Conservation (phyloP, 2,329 filamentous ascomycete genomes). For the Raffaelea albimanens region DNA sequence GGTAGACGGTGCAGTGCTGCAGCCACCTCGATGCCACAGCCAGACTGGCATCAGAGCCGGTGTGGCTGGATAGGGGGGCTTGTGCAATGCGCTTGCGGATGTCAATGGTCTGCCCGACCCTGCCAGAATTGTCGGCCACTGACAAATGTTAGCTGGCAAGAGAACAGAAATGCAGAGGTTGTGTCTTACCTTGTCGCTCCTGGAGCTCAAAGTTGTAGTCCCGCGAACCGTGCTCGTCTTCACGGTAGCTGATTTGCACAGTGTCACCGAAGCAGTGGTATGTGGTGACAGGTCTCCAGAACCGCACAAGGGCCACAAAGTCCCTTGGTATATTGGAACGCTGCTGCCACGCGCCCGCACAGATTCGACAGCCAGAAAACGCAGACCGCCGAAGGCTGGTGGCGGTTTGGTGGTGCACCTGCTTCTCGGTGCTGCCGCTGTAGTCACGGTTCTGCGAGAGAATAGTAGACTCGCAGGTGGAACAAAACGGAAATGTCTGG, state of each 20-base stretch:
- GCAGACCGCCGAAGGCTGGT: not conserved
- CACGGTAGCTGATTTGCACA: not conserved
- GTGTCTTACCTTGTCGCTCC: not conserved
- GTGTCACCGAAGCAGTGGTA: not conserved
- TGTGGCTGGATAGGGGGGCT: not conserved
- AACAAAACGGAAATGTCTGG: too few relatives aligned
- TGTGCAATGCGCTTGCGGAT: not conserved
- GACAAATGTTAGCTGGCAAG: not conserved
- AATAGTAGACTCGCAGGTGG: too few relatives aligned
- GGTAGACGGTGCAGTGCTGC: not conserved
- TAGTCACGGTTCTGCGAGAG: too few relatives aligned
- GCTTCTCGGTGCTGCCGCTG: too few relatives aligned
- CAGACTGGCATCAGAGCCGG: not conserved
- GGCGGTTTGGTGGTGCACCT: not conserved
- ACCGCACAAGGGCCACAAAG: not conserved
- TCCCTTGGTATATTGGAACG: not conserved
- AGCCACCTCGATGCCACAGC: not conserved
- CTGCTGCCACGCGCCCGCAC: not conserved
- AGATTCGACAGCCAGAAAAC: not conserved
- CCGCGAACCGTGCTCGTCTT: not conserved
- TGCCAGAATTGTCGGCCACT: too few relatives aligned
- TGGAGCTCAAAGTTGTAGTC: not conserved
- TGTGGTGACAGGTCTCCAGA: not conserved
- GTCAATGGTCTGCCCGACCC: not conserved
- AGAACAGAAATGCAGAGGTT: too few relatives aligned